These are phyloP conservation scores for Phialophora verrucosa DNA, from an alignment of 2,329 filamentous ascomycete genomes.

Conservation along the genomic window DNA sequence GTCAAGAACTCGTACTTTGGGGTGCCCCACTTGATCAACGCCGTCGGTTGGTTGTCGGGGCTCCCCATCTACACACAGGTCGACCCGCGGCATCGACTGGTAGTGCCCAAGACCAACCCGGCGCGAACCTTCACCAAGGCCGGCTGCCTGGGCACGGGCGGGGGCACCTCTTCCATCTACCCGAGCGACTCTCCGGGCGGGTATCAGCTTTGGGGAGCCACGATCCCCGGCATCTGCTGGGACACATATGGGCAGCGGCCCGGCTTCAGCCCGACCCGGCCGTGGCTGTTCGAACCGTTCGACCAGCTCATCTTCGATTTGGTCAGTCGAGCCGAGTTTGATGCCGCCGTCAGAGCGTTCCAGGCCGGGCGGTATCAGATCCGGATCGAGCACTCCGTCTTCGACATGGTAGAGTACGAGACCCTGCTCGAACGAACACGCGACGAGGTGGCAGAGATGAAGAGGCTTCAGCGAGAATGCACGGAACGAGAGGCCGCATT, in stretches of 20 bases:
- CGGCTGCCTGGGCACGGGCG: constrained; percentile 61
- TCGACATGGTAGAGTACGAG: constrained; percentile 63
- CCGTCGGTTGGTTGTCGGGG: constrained; percentile 61
- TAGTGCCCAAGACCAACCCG: constrained; percentile 62
- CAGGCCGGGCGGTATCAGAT: constrained; percentile 59
- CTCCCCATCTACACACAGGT: constrained; percentile 59
- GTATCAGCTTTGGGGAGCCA: constrained; percentile 60
- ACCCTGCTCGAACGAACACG: constrained; percentile 51
- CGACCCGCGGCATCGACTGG: constrained; percentile 60
- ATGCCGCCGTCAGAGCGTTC: constrained; percentile 56
- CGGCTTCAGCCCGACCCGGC: constrained; percentile 52
- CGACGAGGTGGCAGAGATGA: constrained; percentile 55
- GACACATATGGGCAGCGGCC: constrained; percentile 59
- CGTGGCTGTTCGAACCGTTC: constrained; percentile 63
- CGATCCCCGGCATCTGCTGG: constrained; percentile 56
- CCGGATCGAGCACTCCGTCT: constrained; percentile 54
- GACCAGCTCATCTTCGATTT: constrained; percentile 61
- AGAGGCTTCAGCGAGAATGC: constrained; percentile 48
- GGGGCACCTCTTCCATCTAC: constrained; percentile 59
- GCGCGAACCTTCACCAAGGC: constrained; percentile 62
- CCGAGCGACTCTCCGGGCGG: constrained; percentile 62
- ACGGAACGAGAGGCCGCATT: constrained; percentile 37
- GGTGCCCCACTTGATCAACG: constrained; percentile 53
- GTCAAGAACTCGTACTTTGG: constrained; percentile 46
- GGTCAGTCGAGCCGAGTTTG: constrained; percentile 57